Base-by-base conservation (phyloP, 2,329 filamentous ascomycete genomes). In the Biscogniauxia marginata region DNA sequence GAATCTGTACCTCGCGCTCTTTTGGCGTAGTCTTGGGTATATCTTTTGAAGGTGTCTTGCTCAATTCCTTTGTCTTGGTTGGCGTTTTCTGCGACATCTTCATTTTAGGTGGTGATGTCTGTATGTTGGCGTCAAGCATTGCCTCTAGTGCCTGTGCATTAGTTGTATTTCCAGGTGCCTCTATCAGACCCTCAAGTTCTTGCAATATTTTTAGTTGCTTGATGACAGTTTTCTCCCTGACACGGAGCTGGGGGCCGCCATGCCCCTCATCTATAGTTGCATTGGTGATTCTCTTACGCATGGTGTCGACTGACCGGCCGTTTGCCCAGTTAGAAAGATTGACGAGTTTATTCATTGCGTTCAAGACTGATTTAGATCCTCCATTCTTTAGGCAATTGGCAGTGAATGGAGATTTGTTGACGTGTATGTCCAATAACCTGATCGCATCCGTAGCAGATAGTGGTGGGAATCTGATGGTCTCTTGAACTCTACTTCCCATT, bases 401-500 rank as follows among this genome's bases (percentile, higher is more conserved):
- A 16, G n/a, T 7, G 49, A 57, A 57, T 4, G 21, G 25, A 8
- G 48, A 30, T 46, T 49, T 24, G 9, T 54, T 51, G n/a, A 57
- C 24, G 8, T 54, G 52, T 13, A 51, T 16, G 18, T 20, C 19
- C 19, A 57, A 22, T 7, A 57, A 45, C 45, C 51, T 45, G 6
- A 49, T 48, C 6, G 55, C 48, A 5, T 46, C 55, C 3, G 46
- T 11, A 9, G 45, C 25, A 1, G 48, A 23, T 9, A 54, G 45
- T 21, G 55, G 30, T 21, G 55, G 49, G 48, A 62, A 62, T 11
- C 49, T 18, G 11, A 62, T 30, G 9, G n/a, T 49, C 45, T 54
- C 53, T 6, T 56, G 52, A 9, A 62, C 55, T 39, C 58, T 48
- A 11, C 54, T 60, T 30, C 13, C 53, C 18, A 62, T 22, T 4